Percentiles rank a stretch among this genome's conserved stretches.
Evolutionary conservation across 768 basidiomycete genomes (phyloP).

Genomic region (Amanita rubescens): DNA sequence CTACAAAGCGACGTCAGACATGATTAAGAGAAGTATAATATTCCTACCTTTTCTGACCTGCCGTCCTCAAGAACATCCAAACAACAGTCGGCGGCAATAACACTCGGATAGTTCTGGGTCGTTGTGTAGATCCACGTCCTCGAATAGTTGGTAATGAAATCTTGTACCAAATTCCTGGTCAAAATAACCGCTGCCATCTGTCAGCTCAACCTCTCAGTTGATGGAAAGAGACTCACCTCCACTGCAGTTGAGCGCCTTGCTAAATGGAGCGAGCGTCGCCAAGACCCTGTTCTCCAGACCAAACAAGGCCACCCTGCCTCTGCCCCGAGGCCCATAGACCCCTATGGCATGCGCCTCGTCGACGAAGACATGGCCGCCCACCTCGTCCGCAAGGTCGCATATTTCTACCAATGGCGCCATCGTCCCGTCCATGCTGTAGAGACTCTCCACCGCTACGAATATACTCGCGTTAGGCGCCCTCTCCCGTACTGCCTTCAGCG

Average conservation of each 20-base stretch:
- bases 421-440: constrained; percentile 97
- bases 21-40: not conserved
- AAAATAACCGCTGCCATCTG: constrained; percentile 59
- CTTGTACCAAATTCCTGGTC: constrained; percentile 60
- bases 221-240: constrained; percentile 57
- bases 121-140: constrained; percentile 90
- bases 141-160: constrained; percentile 91
- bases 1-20: not conserved
- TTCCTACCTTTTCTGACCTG: constrained; percentile 46
- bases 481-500: constrained; percentile 35
- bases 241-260: constrained; percentile 79
- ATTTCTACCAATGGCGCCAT: constrained; percentile 69
- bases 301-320: constrained; percentile 63
- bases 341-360: constrained; percentile 96
- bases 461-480: constrained; percentile 28
- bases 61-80: constrained; percentile 74
- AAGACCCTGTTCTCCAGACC: constrained; percentile 68
- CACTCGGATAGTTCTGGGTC: constrained; percentile 65
- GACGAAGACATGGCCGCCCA: constrained; percentile 66
- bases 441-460: constrained; percentile 80
- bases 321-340: constrained; percentile 71
- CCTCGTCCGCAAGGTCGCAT: constrained; percentile 49
- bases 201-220: not conserved
- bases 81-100: constrained; percentile 68
- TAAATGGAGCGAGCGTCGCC: constrained; percentile 84